phyloP scores from a whole-genome alignment of 371 early-diverging fungal genomes.

The Enterocytospora artemiae region DNA sequence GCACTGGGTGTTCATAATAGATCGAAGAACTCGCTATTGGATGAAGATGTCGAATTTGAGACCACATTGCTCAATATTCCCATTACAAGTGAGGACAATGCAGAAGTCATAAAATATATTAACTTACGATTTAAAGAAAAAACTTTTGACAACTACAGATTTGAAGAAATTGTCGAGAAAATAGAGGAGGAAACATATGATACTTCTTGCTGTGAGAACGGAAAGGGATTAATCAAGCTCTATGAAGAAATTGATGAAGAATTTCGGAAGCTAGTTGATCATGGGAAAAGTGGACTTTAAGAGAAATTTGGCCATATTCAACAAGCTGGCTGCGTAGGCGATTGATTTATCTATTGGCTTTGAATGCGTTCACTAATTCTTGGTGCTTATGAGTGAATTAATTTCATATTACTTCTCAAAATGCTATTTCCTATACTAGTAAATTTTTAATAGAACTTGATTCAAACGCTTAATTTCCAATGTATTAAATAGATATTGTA shows the following conservation, averaged over 20 bases:
- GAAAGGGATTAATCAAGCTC: conserved; percentile 9
- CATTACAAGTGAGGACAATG: conserved; percentile 8
- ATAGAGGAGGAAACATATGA: conserved; percentile 15
- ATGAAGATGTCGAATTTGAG: conserved; percentile 17
- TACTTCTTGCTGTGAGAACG: background rate
- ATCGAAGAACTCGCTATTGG: conserved; percentile 4
- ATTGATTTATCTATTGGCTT: no score
- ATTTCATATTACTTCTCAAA: no score
- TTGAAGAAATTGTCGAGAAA: background rate
- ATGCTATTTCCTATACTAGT: no score
- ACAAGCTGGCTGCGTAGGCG: no score
- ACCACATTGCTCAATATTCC: conserved; percentile 19
- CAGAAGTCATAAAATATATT: conserved; percentile 8
- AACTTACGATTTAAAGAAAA: conserved; percentile 11
- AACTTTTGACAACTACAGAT: conserved; percentile 27
- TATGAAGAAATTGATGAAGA: conserved; percentile 17
- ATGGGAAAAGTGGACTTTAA: conserved; percentile 12
- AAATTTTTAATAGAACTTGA: no score
- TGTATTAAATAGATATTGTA: no score
- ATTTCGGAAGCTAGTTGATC: conserved; percentile 12
- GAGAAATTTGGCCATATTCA: no score
- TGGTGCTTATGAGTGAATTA: no score
- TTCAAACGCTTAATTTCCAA: no score
- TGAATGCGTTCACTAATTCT: no score
- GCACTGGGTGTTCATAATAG: no score